Conservation (phyloP, 257 asterid species). For the Apocynum venetum region DNA sequence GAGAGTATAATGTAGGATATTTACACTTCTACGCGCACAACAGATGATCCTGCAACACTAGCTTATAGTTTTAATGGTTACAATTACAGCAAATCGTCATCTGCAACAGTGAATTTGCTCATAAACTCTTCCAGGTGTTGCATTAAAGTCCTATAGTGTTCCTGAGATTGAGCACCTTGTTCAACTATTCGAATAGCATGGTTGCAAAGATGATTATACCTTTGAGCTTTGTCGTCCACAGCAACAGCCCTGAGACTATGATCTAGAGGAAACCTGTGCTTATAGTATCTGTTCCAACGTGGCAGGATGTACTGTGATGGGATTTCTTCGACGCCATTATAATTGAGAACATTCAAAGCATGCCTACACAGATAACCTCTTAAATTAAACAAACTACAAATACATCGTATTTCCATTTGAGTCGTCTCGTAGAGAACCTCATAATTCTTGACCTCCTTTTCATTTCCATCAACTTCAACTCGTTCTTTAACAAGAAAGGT, state of each 20-base stretch:
- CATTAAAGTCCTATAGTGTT: constrained; percentile 37
- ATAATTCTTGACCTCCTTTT: constrained; percentile 41
- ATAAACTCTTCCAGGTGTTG: constrained; percentile 34
- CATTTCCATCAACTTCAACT: constrained; percentile 31
- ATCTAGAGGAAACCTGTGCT: constrained; percentile 23
- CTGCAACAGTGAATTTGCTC: constrained; percentile 25
- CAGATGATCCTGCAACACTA: not conserved
- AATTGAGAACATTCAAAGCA: constrained; percentile 48
- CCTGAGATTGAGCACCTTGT: constrained; percentile 46
- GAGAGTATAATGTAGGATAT: not conserved
- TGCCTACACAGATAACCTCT: constrained; percentile 60
- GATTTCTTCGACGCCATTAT: constrained; percentile 50
- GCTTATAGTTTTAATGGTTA: not conserved
- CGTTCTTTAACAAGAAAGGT: constrained; percentile 48
- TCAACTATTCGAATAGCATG: constrained; percentile 37
- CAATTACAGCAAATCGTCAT: constrained; percentile 18
- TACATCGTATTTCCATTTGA: constrained; percentile 49
- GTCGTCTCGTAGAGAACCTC: constrained; percentile 54
- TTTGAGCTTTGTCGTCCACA: constrained; percentile 24
- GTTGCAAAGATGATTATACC: constrained; percentile 33
- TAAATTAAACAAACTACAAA: constrained; percentile 53
- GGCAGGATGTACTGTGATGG: constrained; percentile 47
- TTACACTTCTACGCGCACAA: not conserved
- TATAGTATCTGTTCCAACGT: constrained; percentile 48
- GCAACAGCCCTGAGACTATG: constrained; percentile 20